Evolutionary conservation across 352 stramenopile species (phyloP), one percentile per base, ranked within the genome.

Genomic region (Blastocystis sp.): DNA sequence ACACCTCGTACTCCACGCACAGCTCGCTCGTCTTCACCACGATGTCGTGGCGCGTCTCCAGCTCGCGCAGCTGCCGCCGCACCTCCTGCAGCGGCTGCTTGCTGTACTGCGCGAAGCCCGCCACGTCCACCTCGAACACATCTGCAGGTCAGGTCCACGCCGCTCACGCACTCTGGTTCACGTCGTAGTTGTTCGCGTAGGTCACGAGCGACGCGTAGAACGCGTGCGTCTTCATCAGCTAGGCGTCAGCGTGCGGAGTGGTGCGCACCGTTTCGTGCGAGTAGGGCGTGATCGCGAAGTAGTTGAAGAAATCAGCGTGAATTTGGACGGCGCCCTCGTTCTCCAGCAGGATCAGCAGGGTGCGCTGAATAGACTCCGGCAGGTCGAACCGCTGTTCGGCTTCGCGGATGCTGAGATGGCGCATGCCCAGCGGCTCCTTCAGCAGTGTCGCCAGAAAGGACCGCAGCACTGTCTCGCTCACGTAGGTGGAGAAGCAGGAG

Each of bases 361-460:
- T 84, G 10, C 57, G 54, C 38, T 69, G 17, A 9, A 38, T 84
- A 0, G 54, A 24, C 42, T 68, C 60, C 11, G 74, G 0, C 3
- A 68, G 14, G 28, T 84, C 74, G 45, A 68, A 84, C 2, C n/a
- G 59, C n/a, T 84, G 74, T 52, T 84, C 74, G 24, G 45, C 40
- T 17, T 38, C 34, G 21, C 28, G 21, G 57, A 69, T 69, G 3
- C 24, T 38, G 17, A 84, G 7, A 24, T 11, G 45, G n/a, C 19
- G 42, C 34, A 48, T 43, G 54, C 17, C 9, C 21, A 11, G 42
- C 42, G 28, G 17, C 21, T 9, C 42, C 9, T 76, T 38, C 48
- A 59, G 28, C n/a, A 84, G 17, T 0, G 45, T 19, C 9, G n/a
- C 17, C 9, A 84, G 43, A 48, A 84, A 84, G 21, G 28, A 1